A percentile compares a stretch with the other conserved stretches of the same genome.
Conservation (phyloP, 257 asterid species). For the Penstemon newberryi region DNA sequence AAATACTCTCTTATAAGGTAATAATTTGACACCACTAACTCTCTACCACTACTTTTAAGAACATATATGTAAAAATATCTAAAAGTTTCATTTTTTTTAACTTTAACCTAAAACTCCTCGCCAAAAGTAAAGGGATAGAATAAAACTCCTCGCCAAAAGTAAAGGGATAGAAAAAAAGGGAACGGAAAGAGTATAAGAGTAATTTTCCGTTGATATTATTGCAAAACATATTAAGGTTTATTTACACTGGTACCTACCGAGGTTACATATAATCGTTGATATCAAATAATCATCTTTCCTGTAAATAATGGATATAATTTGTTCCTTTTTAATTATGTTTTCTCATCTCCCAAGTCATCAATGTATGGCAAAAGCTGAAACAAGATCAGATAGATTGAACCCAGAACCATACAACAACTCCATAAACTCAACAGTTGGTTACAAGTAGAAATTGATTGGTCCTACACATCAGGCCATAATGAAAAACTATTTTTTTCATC, state of each 20-base stretch:
- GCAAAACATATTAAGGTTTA: not conserved
- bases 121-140: too few relatives aligned
- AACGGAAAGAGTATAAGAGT: too few relatives aligned
- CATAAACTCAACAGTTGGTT: slow-evolving; percentile 24
- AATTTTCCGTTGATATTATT: not conserved
- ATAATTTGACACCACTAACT: too few relatives aligned
- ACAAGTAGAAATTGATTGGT: slow-evolving; percentile 38
- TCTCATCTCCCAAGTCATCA: not conserved
- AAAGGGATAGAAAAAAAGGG: too few relatives aligned
- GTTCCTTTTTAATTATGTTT: not conserved
- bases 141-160: too few relatives aligned
- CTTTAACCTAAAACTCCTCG: too few relatives aligned
- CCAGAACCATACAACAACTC: slow-evolving; percentile 23
- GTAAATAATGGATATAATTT: not conserved
- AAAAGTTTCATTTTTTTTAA: too few relatives aligned
- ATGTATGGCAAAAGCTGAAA: slow-evolving; percentile 19
- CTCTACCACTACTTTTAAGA: too few relatives aligned
- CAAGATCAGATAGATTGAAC: slow-evolving; percentile 16
- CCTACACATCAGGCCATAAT: slow-evolving; percentile 39
- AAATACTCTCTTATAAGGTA: too few relatives aligned
- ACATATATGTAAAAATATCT: too few relatives aligned
- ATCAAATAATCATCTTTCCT: not conserved
- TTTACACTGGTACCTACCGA: too few relatives aligned
- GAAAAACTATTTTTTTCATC: slow-evolving; percentile 28
- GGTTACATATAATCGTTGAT: too few relatives aligned